Base-by-base conservation (phyloP, 495 filamentous ascomycete genomes). In the Cetradonia linearis region DNA sequence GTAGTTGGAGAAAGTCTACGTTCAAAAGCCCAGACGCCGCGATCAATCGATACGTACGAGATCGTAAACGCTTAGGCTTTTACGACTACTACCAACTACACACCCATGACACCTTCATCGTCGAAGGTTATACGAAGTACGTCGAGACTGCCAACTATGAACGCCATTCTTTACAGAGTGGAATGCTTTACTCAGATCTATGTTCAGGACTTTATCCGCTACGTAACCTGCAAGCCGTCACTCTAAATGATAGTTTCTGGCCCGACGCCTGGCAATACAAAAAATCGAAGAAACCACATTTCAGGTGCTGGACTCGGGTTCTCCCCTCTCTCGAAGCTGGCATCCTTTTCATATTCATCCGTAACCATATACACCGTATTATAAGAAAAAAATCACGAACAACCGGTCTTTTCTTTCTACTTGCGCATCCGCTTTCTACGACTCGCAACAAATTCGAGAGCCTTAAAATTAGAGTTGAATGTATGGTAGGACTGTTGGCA, bases 321-420 rank as follows among this genome's bases (percentile, higher is more conserved):
- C 57, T 2, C 57, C 57, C 1, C 44, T 59, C n/a, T 2, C 18
- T 23, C 42, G 57, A 13, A 59, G 44, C 38, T 59, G 57, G 57
- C 30, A 59, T 59, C 57, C 42, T 34, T 59, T 50, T 1, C 42
- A 59, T 40, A 27, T 50, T 6, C 57, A 34, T 18, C 44, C 47
- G n/a, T n/a, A 4, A 23, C 3, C 2, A 23, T 30, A 30, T 7
- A 50, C 2, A 7, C 10, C 25, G 28, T 20, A 49, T 10, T 25
- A 6, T 9, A 50, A 3, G 37, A 44, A 1, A 2, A 30, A 5
- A 42, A 18, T 1, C 16, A 13, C 5, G 28, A 5, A n/a, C n/a
- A 23, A 2, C 28, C 28, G 18, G 18, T 18, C 2, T 9, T 4
- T 6, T 37, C 42, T 2, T 57, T 57, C 6, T 14, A 57, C 28